These are phyloP conservation scores for Elongisporangium undulatum DNA, from an alignment of 352 stramenopile genomes.

Conservation along the genomic window DNA sequence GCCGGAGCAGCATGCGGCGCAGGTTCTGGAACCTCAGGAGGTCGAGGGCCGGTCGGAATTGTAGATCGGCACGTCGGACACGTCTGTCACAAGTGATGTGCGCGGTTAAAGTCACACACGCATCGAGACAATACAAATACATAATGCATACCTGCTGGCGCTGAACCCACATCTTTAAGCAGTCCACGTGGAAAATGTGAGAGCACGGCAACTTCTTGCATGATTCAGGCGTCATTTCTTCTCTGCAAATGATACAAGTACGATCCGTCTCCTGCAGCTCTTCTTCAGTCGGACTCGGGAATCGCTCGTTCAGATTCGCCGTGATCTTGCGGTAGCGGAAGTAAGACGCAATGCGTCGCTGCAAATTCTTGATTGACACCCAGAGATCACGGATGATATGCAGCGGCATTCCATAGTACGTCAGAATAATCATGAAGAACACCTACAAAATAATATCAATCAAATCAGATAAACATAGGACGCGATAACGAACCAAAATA, in stretches of 20 bases:
- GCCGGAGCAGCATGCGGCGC: slow-evolving; percentile 16
- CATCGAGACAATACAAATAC: neutral
- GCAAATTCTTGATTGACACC: slow-evolving; percentile 87
- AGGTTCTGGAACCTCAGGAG: slow-evolving; percentile 29
- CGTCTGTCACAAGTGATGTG: slow-evolving; percentile 28
- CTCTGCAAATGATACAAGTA: slow-evolving; percentile 97
- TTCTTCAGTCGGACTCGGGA: slow-evolving; percentile 92
- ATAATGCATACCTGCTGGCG: slow-evolving; percentile 87
- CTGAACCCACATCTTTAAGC: slow-evolving; percentile 98
- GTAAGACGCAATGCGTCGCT: slow-evolving; percentile 79
- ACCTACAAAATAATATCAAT: slow-evolving; percentile 30
- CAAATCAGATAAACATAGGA: neutral
- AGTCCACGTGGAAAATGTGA: slow-evolving; percentile 97
- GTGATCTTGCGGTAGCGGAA: slow-evolving; percentile 95
- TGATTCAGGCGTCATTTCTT: slow-evolving; percentile 86
- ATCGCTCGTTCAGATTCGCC: slow-evolving; percentile 94
- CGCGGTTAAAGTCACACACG: neutral
- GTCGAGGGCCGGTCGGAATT: slow-evolving; percentile 81
- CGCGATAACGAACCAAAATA: neutral
- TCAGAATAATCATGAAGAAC: slow-evolving; percentile 98
- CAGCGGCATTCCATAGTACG: slow-evolving; percentile 96
- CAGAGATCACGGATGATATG: slow-evolving; percentile 97
- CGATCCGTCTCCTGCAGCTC: slow-evolving; percentile 92
- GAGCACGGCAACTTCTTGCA: slow-evolving; percentile 97
- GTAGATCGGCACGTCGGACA: slow-evolving; percentile 96